Evolutionary conservation across 495 filamentous ascomycete species (phyloP), one percentile per base, ranked within the genome.

Genomic region (Penicillium salamii): DNA sequence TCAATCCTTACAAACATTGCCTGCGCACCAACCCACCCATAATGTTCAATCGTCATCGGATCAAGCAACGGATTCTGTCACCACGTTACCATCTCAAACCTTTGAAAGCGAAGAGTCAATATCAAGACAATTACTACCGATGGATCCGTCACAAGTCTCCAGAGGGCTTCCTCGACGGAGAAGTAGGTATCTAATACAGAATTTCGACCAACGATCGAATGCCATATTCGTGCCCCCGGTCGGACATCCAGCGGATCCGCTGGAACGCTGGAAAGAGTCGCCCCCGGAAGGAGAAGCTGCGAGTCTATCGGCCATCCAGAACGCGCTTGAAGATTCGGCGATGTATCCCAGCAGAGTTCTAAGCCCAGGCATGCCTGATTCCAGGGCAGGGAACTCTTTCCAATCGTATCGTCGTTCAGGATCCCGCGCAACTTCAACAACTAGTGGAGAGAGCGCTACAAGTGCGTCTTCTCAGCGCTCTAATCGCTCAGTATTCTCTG

Each of bases 211-310:
- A 21, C 32, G 35, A 14, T 17, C 35, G 7, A 31, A 20, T 34
- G 41, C 59, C 8, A 20, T 34, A 14, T 53, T 33, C 37, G 48
- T 45, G 31, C 43, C 42, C 19, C 20, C 36, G 1, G 13, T 12
- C 17, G 11, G 23, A 31, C 43, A 19, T n/a, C 23, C 33, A 3
- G 13, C 46, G 4, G 42, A 58, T 59, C 87, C 87, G 3, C 62
- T 90, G 40, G 83, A 89, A 63, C 69, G 87, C 70, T 90, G 86
- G 86, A 76, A 83, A 61, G 69, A 81, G 63, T 88, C 85, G 42
- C 87, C 86, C 1, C 86, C 86, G 2, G 86, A 89, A 67, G 74
- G 88, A 65, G 87, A 90, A 78, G 83, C 87, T 34, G 86, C 86
- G 37, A 78, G 81, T 12, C 70, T 87, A 33, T 78, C 78, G 12